Evolutionary conservation across 1,284 basidiomycete species (phyloP).

Genomic region (Cryptococcus sp.): DNA sequence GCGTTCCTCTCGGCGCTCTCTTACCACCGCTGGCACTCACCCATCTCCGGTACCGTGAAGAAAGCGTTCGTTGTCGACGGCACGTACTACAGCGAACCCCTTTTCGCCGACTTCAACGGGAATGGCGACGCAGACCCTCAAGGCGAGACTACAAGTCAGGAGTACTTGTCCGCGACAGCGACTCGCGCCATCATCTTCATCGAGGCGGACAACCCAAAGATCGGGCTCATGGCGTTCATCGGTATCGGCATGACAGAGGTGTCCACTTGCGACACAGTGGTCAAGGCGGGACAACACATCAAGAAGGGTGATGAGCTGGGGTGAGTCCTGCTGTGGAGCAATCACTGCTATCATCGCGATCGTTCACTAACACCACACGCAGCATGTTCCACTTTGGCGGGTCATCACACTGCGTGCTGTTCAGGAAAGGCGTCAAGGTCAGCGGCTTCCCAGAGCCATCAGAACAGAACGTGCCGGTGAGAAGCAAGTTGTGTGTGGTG

Average conservation of each 20-base stretch:
- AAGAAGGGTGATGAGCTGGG: conserved; percentile 59
- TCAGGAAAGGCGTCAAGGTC: conserved; percentile 51
- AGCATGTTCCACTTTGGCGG: conserved; percentile 61
- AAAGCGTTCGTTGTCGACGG: conserved; percentile 58
- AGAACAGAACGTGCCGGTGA: conserved; percentile 46
- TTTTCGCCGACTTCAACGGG: conserved; percentile 39
- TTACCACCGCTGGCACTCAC: conserved; percentile 64
- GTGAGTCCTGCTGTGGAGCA: conserved; percentile 18
- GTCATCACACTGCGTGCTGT: conserved; percentile 57
- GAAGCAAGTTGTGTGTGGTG: conserved; percentile 39
- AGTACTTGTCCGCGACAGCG: conserved; percentile 52
- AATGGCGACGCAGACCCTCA: conserved; percentile 29
- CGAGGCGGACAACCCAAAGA: conserved; percentile 58
- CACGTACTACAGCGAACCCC: conserved; percentile 58
- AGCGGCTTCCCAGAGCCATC: conserved; percentile 41
- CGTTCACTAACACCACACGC: neutral
- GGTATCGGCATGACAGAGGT: conserved; percentile 63
- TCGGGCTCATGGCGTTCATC: conserved; percentile 60
- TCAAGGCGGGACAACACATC: conserved; percentile 49
- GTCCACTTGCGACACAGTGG: conserved; percentile 58
- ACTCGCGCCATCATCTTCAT: conserved; percentile 62
- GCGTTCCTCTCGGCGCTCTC: conserved; percentile 58
- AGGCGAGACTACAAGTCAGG: conserved; percentile 49
- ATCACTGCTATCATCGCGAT: neutral
- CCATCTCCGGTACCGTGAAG: conserved; percentile 58